These are phyloP conservation scores for Lachnellula hyalina DNA, from an alignment of 2,329 filamentous ascomycete species.

Conservation along the genomic window DNA sequence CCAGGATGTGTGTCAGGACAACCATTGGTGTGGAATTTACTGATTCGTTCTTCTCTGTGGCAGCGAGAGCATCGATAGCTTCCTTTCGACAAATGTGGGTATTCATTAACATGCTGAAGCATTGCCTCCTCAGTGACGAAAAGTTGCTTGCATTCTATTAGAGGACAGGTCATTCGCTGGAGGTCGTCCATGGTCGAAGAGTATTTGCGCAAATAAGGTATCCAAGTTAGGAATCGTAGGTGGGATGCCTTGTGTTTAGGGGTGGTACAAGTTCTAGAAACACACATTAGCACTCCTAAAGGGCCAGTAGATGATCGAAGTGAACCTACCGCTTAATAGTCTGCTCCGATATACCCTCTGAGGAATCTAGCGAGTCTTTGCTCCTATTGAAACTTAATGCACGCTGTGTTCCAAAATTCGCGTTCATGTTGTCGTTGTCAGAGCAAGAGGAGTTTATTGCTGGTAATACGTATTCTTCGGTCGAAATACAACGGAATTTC, in stretches of 20 bases:
- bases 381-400: background rate
- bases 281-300: background rate
- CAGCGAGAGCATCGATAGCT: background rate
- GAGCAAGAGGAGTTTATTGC: background rate
- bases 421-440: background rate
- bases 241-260: background rate
- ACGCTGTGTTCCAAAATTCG: background rate
- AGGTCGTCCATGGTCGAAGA: background rate
- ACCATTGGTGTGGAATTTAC: background rate
- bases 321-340: background rate
- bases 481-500: background rate
- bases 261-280: background rate
- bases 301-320: background rate
- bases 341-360: background rate
- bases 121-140: background rate
- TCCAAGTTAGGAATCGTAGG: background rate
- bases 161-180: background rate
- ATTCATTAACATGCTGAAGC: background rate
- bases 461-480: background rate
- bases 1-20: background rate
- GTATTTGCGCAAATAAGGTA: background rate
- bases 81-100: background rate
- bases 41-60: background rate
- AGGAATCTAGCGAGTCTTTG: background rate
- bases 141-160: background rate